These are phyloP conservation scores for Leishmania gerbilli DNA, from an alignment of 208 protist genomes.

Conservation along the genomic window DNA sequence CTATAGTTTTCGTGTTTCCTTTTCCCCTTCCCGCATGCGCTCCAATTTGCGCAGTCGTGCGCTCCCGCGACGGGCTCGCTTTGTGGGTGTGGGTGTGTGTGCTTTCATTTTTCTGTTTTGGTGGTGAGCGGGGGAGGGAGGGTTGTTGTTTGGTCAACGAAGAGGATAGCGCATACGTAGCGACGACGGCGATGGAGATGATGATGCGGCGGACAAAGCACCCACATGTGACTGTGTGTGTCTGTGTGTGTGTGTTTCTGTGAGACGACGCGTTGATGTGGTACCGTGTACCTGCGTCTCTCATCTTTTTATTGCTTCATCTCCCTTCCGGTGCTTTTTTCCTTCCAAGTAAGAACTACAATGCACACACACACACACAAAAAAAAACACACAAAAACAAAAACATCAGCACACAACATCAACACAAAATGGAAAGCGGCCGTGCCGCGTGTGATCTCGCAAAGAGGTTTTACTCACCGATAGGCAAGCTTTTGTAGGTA, in stretches of 20 bases:
- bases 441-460: background rate
- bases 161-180: background rate
- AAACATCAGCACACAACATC: background rate
- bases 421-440: background rate
- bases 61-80: too few species aligned
- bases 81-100: background rate
- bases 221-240: background rate
- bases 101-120: background rate
- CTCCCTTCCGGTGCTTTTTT: background rate
- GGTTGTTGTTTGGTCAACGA: background rate
- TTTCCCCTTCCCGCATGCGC: too few species aligned
- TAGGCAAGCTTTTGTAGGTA: background rate
- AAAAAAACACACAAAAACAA: background rate
- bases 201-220: background rate
- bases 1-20: too few species aligned
- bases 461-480: background rate
- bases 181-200: background rate
- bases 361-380: background rate
- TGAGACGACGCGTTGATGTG: background rate
- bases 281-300: background rate
- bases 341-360: background rate
- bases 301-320: background rate
- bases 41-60: too few species aligned
- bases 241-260: background rate
- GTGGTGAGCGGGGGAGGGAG: background rate